phyloP scores from a whole-genome alignment of 2,329 filamentous ascomycete genomes.

The Ophiostoma perfectum region DNA sequence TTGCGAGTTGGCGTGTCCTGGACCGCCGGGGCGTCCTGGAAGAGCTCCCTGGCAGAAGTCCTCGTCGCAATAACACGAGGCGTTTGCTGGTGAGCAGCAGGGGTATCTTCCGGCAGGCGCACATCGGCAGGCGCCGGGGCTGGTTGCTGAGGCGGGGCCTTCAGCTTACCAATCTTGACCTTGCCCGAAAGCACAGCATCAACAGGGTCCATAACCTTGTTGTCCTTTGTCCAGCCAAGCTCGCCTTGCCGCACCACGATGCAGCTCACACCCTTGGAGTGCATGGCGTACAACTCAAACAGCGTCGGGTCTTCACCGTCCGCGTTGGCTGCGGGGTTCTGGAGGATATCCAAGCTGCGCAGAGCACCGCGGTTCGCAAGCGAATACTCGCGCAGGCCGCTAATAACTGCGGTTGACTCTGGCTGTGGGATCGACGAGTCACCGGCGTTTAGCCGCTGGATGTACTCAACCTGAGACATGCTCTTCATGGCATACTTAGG shows the following conservation, averaged over 20 bases:
- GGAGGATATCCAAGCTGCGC: constrained; percentile 83
- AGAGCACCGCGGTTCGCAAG: constrained; percentile 81
- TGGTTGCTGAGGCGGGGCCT: constrained; percentile 42
- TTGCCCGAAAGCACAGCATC: constrained; percentile 69
- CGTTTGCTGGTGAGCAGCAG: constrained; percentile 16
- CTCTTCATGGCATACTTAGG: constrained; percentile 82
- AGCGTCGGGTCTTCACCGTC: constrained; percentile 65
- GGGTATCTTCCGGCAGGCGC: constrained; percentile 39
- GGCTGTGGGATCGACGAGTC: constrained; percentile 72
- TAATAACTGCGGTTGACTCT: constrained; percentile 95
- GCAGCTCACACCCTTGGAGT: constrained; percentile 93
- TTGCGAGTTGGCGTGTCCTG: constrained; percentile 32
- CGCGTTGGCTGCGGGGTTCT: constrained; percentile 59
- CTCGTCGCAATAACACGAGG: constrained; percentile 34
- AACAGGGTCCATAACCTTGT: constrained; percentile 74
- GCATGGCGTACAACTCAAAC: constrained; percentile 96
- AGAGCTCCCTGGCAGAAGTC: constrained; percentile 35
- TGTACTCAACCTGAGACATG: constrained; percentile 82
- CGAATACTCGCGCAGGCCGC: constrained; percentile 91
- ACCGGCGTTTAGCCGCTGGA: constrained; percentile 68
- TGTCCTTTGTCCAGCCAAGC: constrained; percentile 85
- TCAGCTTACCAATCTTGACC: constrained; percentile 69
- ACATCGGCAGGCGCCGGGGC: constrained; percentile 36
- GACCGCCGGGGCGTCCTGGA: constrained; percentile 31
- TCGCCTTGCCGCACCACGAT: constrained; percentile 81